Evolutionary conservation across 2,329 filamentous ascomycete species (phyloP).

Genomic region (Calonectria fujianensis): DNA sequence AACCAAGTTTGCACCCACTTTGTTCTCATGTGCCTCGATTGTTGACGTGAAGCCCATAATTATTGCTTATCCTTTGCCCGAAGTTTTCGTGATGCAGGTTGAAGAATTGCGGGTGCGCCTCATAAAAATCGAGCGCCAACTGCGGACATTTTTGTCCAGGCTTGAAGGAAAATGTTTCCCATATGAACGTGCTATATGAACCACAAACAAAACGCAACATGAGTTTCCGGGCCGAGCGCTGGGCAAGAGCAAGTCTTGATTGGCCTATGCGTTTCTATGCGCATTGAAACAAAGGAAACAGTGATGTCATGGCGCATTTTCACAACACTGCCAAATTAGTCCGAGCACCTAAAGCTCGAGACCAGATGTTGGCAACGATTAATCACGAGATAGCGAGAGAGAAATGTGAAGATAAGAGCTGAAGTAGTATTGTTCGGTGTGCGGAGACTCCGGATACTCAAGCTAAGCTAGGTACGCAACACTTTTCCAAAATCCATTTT

Average conservation of each 20-base stretch:
- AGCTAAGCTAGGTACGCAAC: slow-evolving; percentile 3
- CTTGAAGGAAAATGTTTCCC: neutral
- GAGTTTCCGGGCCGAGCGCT: neutral
- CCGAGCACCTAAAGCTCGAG: slow-evolving; percentile 4
- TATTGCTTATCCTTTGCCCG: neutral
- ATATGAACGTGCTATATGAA: neutral
- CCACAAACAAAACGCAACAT: neutral
- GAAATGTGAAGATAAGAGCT: neutral
- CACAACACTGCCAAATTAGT: slow-evolving; percentile 9
- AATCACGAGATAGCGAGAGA: neutral
- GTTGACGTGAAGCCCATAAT: neutral
- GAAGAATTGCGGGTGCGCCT: neutral
- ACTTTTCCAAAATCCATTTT: slow-evolving; percentile 3
- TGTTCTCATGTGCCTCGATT: neutral
- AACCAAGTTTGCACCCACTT: neutral
- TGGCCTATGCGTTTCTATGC: neutral
- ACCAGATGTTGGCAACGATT: neutral
- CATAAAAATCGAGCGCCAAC: neutral
- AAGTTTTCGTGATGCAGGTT: neutral
- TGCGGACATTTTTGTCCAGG: neutral
- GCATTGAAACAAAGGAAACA: slow-evolving; percentile 16
- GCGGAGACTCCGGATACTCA: neutral
- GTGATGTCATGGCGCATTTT: slow-evolving; percentile 1
- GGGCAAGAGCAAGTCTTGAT: too few relatives aligned
- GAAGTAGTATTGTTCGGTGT: neutral